Conservation (phyloP, 305 asterid species). For the Fraxinus albicans region DNA sequence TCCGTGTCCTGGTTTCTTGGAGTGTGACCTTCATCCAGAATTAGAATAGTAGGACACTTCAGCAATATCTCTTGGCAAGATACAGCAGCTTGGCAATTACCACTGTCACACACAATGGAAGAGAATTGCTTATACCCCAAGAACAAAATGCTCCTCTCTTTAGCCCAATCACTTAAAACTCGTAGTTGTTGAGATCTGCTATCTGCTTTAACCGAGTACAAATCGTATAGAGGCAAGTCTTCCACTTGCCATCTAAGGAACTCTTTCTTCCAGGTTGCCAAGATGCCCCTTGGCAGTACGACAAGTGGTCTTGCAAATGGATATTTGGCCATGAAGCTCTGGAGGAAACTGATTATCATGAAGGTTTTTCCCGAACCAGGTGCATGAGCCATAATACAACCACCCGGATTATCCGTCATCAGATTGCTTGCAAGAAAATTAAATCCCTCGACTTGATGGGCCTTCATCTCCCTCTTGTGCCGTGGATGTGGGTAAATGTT, state of each 20-base stretch:
- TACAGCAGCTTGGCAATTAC: conserved; percentile 38
- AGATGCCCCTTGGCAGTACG: background rate
- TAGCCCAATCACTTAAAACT: conserved; percentile 72
- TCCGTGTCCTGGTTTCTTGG: conserved; percentile 92
- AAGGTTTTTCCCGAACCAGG: conserved; percentile 2
- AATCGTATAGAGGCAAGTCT: conserved; percentile 72
- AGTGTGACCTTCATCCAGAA: conserved; percentile 94
- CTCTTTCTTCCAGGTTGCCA: conserved; percentile 4
- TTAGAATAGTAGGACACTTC: conserved; percentile 67
- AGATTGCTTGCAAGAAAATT: conserved; percentile 1
- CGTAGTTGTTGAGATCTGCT: conserved; percentile 74
- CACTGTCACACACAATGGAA: conserved; percentile 65
- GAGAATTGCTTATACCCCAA: conserved; percentile 92
- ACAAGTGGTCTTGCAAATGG: background rate
- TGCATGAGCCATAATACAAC: conserved; percentile 7
- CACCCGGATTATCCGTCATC: background rate
- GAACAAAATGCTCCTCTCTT: conserved; percentile 73
- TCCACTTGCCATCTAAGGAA: conserved; percentile 29
- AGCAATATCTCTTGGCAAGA: conserved; percentile 71
- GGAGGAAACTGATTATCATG: conserved; percentile 7
- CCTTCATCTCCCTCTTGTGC: background rate
- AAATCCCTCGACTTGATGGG: background rate
- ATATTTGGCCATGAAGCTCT: conserved; percentile 3
- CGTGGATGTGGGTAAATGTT: background rate
- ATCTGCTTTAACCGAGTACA: conserved; percentile 87